Conservation (phyloP, 2,329 filamentous ascomycete genomes). For the Hymenoscyphus infarciens region DNA sequence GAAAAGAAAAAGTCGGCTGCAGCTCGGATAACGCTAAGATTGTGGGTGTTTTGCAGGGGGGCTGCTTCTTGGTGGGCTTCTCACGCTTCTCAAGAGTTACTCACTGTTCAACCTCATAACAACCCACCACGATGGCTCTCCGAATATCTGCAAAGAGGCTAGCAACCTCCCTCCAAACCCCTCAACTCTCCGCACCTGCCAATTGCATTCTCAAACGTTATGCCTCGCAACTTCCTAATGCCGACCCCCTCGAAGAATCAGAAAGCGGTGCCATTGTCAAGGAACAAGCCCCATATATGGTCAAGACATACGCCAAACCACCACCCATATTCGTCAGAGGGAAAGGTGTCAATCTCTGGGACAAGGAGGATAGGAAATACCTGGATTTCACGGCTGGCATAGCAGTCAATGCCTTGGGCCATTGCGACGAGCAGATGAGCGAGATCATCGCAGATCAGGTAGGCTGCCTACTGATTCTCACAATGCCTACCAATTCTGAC, state of each 20-base stretch:
- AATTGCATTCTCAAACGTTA: conserved; percentile 29
- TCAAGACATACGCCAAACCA: conserved; percentile 89
- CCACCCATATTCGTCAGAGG: conserved; percentile 86
- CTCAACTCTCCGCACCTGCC: conserved; percentile 23
- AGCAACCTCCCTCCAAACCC: conserved; percentile 27
- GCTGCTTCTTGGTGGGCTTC: neutral
- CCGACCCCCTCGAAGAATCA: conserved; percentile 72
- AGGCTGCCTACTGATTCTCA: conserved; percentile 19
- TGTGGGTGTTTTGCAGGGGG: conserved; percentile 23
- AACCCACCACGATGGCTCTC: conserved; percentile 25
- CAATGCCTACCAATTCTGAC: neutral
- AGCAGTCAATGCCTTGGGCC: conserved; percentile 88
- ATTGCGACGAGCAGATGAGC: conserved; percentile 77
- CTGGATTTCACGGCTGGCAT: conserved; percentile 95
- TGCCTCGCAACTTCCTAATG: conserved; percentile 52
- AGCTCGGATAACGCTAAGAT: conserved; percentile 31
- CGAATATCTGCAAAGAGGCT: conserved; percentile 33
- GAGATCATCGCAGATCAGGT: conserved; percentile 76
- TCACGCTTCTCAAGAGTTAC: conserved; percentile 1
- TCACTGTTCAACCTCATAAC: neutral
- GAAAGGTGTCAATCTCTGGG: conserved; percentile 83
- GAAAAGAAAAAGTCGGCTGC: conserved; percentile 14
- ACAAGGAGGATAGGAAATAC: conserved; percentile 83
- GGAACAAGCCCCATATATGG: conserved; percentile 82
- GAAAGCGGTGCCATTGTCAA: conserved; percentile 70